phyloP scores from a whole-genome alignment of 345 rosid species.

The Cochlearia excelsa region DNA sequence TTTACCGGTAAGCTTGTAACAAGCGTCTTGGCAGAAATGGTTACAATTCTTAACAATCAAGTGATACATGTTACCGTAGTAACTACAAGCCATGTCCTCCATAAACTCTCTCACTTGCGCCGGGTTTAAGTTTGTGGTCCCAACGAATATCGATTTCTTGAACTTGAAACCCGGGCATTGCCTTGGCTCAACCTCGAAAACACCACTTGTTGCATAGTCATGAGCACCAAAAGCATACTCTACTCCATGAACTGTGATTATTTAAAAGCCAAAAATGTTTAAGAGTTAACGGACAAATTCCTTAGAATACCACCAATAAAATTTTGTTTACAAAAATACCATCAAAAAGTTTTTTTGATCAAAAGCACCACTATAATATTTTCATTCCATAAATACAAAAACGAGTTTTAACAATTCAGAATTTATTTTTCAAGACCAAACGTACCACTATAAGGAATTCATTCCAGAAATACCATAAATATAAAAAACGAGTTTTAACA shows the following conservation, averaged over 20 bases:
- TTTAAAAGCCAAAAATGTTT: too few species aligned
- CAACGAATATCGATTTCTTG: conserved; percentile 81
- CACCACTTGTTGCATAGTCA: conserved; percentile 79
- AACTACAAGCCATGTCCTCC: conserved; percentile 70
- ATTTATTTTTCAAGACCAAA: too few species aligned
- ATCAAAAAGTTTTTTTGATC: too few species aligned
- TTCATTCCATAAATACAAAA: too few species aligned
- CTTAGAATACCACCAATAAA: too few species aligned
- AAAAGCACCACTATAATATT: too few species aligned
- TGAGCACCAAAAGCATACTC: conserved; percentile 99
- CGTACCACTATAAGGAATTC: too few species aligned
- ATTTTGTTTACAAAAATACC: too few species aligned
- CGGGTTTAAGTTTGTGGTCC: conserved; percentile 82
- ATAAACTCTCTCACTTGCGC: conserved; percentile 80
- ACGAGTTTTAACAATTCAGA: too few species aligned
- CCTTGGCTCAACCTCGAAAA: conserved; percentile 91
- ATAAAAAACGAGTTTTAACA: too few species aligned
- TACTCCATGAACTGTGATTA: conserved; percentile 70
- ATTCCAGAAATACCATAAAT: too few species aligned
- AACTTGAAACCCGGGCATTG: conserved; percentile 95
- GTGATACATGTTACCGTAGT: conserved; percentile 83
- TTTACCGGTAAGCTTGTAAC: conserved; percentile 71
- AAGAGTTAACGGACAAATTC: too few species aligned
- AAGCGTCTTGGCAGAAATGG: conserved; percentile 81
- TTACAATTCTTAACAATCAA: conserved; percentile 90